phyloP scores from a whole-genome alignment of 2,329 filamentous ascomycete species.

The Blastomyces gilchristii region DNA sequence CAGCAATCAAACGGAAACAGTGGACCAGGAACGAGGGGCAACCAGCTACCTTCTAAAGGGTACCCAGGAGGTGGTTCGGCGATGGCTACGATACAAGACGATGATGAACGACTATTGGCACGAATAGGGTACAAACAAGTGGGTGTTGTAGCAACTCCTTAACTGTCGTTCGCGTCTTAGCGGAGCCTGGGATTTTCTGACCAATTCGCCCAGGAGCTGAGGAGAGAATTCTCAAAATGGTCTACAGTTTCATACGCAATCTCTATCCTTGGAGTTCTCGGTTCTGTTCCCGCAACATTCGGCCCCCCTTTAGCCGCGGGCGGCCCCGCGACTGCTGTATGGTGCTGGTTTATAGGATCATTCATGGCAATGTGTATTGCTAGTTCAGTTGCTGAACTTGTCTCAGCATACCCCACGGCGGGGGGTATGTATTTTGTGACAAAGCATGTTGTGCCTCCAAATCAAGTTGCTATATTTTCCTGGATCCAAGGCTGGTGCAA shows the following conservation, averaged over 20 bases:
- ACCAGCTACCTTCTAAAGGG: slow-evolving; percentile 6
- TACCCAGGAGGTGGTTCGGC: slow-evolving; percentile 9
- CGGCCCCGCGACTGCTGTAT: slow-evolving; percentile 54
- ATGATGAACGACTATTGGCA: slow-evolving; percentile 51
- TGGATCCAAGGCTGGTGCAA: slow-evolving; percentile 62
- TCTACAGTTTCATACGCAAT: slow-evolving; percentile 57
- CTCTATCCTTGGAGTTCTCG: slow-evolving; percentile 53
- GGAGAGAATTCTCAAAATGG: slow-evolving; percentile 56
- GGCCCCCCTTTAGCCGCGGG: slow-evolving; percentile 49
- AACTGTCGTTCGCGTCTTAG: not conserved
- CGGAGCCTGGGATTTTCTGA: slow-evolving; percentile 5
- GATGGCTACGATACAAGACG: slow-evolving; percentile 41
- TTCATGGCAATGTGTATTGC: slow-evolving; percentile 56
- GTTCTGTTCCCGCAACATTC: slow-evolving; percentile 56
- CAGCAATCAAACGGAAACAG: slow-evolving; percentile 9
- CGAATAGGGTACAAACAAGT: slow-evolving; percentile 56
- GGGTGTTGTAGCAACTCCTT: slow-evolving; percentile 14
- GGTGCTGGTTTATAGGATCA: slow-evolving; percentile 56
- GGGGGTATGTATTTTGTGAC: slow-evolving; percentile 61
- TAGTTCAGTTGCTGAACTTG: slow-evolving; percentile 54
- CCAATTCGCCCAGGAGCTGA: slow-evolving; percentile 42
- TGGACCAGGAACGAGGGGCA: not conserved
- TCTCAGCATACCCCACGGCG: slow-evolving; percentile 56
- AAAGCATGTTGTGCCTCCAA: slow-evolving; percentile 52
- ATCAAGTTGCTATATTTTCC: slow-evolving; percentile 52